These are phyloP conservation scores for Nicotiana knightiana DNA, from an alignment of 257 asterid genomes.

Conservation along the genomic window DNA sequence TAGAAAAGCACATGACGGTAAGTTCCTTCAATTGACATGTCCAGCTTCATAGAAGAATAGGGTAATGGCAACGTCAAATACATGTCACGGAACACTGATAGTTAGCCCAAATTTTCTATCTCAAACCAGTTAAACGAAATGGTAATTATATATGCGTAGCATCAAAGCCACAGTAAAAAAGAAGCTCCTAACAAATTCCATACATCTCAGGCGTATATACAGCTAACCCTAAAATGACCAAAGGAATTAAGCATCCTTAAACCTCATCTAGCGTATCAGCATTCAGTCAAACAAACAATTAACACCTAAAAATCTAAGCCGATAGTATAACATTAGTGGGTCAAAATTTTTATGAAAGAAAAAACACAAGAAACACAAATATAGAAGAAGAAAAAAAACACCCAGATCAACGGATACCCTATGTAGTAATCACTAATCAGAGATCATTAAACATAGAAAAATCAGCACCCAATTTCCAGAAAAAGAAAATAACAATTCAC, in stretches of 20 bases:
- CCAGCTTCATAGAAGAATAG: background rate
- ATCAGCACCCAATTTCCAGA: background rate
- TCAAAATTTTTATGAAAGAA: background rate
- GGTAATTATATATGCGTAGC: background rate
- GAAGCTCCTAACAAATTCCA: background rate
- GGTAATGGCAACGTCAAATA: background rate
- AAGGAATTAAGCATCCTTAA: background rate
- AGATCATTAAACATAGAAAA: background rate
- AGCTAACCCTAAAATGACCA: background rate
- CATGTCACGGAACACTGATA: background rate
- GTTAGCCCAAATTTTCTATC: background rate
- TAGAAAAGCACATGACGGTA: no score
- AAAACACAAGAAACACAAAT: background rate
- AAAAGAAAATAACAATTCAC: background rate
- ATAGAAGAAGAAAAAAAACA: background rate
- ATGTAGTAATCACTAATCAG: background rate
- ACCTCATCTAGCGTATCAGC: background rate
- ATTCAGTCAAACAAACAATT: background rate
- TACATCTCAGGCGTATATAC: background rate
- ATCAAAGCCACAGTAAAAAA: background rate
- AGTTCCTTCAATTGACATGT: background rate
- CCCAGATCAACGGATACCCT: background rate
- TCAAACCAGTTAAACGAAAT: background rate
- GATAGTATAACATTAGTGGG: background rate
- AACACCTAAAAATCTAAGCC: background rate